Evolutionary conservation across 495 filamentous ascomycete species (phyloP), one percentile per base, ranked within the genome.

Genomic region (Choiromyces venosus): DNA sequence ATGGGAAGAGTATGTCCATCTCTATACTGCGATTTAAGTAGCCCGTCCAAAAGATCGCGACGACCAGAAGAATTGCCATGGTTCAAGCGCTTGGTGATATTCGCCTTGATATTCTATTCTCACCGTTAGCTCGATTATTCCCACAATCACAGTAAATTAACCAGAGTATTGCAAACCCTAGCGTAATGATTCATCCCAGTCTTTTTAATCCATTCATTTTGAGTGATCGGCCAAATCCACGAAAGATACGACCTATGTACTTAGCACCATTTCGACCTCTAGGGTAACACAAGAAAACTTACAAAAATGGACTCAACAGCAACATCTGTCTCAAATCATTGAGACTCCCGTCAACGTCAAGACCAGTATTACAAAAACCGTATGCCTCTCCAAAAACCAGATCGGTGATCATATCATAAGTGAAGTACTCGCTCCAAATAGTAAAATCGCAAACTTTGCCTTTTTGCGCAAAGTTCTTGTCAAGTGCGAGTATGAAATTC

Each of bases 351-450:
- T 78, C 73, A 37, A 79, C 73, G 61, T 79, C 78, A 33, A 25
- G 39, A n/a, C 56, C 78, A 64, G 69, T 70, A 3, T 74, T 79
- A 38, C 77, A 79, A 39, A 79, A 79, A 52, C 78, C 78, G 35
- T 76, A 79, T 4, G 77, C 71, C 69, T 79, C 77, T 38, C 78
- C 78, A 73, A 79, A 79, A 39, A 74, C 77, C 14, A 79, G 35
- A 33, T 79, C 78, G 67, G 77, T 79, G 61, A 79, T 79, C 73
- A 79, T 78, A 66, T 79, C 78, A 33, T 79, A 77, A 44, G 75
- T 77, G 21, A 77, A 77, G 38, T 77, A 77, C 39, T 77, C 75
- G 37, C 74, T 77, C 74, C 76, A 78, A 38, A 78, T 65, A 10
- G 76, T 78, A 39, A 78, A 78, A 40, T 78, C 71, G 40, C 76